phyloP scores from a whole-genome alignment of 805 yeast species.

The Candida qinlingensis region DNA sequence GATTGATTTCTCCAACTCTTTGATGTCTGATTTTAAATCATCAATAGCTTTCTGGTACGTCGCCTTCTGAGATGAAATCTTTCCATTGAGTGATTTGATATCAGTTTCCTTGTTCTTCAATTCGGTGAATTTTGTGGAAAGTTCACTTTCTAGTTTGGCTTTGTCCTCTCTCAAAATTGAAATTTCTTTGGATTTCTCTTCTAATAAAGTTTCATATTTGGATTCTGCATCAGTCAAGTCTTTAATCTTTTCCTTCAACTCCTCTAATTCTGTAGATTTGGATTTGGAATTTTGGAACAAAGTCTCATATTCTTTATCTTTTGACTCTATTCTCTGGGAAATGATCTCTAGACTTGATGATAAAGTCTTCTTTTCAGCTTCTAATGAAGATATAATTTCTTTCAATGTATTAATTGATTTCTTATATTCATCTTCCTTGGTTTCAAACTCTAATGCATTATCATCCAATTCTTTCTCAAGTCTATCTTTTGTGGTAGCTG shows the following conservation, averaged over 20 bases:
- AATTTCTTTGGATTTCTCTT: not conserved
- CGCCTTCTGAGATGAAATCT: slow-evolving; percentile 20
- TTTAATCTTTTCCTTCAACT: not conserved
- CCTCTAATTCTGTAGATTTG: slow-evolving; percentile 10
- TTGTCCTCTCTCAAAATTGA: not conserved
- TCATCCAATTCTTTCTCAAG: slow-evolving; percentile 24
- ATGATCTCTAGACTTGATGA: slow-evolving; percentile 28
- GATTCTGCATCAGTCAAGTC: not conserved
- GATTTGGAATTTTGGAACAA: slow-evolving; percentile 11
- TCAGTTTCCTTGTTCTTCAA: slow-evolving; percentile 12
- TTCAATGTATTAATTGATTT: slow-evolving; percentile 21
- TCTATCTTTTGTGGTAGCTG: not conserved
- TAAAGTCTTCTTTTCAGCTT: slow-evolving; percentile 29
- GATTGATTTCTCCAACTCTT: slow-evolving; percentile 29
- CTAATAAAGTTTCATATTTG: not conserved
- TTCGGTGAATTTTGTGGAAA: slow-evolving; percentile 1
- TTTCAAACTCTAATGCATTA: slow-evolving; percentile 23
- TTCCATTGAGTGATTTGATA: slow-evolving; percentile 12
- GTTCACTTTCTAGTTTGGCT: slow-evolving; percentile 4
- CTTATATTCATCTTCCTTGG: slow-evolving; percentile 25
- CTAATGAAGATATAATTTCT: slow-evolving; percentile 23
- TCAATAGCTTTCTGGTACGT: slow-evolving; percentile 17
- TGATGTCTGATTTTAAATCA: slow-evolving; percentile 27
- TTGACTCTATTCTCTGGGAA: slow-evolving; percentile 28
- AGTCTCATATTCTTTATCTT: slow-evolving; percentile 20